These are phyloP conservation scores for Triticum urartu DNA, from an alignment of 176 grass and related monocot genomes.

Conservation along the genomic window DNA sequence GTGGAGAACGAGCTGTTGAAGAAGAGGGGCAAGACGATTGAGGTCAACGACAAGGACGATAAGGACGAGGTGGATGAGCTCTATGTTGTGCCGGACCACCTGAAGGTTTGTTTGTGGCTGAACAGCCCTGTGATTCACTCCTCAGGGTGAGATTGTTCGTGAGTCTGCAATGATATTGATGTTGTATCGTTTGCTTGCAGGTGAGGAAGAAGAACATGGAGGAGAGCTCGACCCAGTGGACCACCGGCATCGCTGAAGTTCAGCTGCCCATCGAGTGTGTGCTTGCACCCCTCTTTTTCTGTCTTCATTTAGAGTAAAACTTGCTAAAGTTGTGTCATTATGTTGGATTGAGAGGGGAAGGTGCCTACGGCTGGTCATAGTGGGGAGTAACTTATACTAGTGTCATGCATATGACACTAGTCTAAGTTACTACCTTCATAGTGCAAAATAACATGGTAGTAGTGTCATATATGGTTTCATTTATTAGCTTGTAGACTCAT, in stretches of 20 bases:
- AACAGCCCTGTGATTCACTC: neutral
- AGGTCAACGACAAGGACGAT: constrained; percentile 63
- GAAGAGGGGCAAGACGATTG: constrained; percentile 75
- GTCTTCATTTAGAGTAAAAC: neutral
- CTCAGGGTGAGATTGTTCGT: neutral
- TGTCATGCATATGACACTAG: no score
- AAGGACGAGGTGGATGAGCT: constrained; percentile 82
- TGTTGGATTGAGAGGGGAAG: neutral
- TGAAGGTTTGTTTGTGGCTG: constrained; percentile 60
- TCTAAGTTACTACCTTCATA: no score
- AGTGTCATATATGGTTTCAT: no score
- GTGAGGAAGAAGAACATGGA: constrained; percentile 96
- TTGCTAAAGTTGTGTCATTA: neutral
- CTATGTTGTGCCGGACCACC: constrained; percentile 75
- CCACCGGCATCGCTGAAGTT: constrained; percentile 89
- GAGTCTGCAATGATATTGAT: neutral
- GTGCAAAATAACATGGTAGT: no score
- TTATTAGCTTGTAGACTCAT: no score
- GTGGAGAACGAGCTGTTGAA: constrained; percentile 85
- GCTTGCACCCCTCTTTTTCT: constrained; percentile 15
- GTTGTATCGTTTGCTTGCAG: constrained; percentile 33
- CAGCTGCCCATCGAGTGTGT: constrained; percentile 77
- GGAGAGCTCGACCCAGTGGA: constrained; percentile 98
- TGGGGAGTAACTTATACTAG: no score
- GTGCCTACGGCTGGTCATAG: no score